Evolutionary conservation across 2,329 filamentous ascomycete genomes (phyloP), one percentile per base, ranked within the genome.

Genomic region (Blumeriella jaapii): DNA sequence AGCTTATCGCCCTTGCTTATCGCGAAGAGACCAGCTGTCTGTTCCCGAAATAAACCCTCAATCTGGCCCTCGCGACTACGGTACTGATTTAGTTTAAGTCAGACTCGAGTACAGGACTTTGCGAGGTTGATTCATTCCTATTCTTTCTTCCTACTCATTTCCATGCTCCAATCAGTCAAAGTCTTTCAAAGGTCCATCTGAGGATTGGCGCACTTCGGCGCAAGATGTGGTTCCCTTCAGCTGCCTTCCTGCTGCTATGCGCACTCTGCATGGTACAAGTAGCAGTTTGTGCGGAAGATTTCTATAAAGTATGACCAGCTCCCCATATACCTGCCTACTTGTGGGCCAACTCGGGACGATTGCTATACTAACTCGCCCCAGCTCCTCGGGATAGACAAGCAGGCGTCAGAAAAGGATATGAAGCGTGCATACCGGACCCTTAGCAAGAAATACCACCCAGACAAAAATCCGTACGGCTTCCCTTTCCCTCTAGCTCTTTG

Each of bases 391-490:
- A 63, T 98, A 45, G 72, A 79, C 53, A 85, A 75, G 53, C 68
- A 78, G 41, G 89, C 89, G 11, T 78, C 74, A 29, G 86, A 94
- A 35, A 78, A 78, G 53, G 81, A 96, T 52, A 80, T 98, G 57
- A 98, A 98, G 61, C 82, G 82, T 29, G 87, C 91, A 14, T 98
- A 98, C 61, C 76, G 87, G 41, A 78, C 76, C 41, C 68, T 98
- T 8, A 93, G 83, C 65, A 96, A 96, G 61, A 93, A 93, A 59
- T 95, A 73, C 59, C 91, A 98, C 56, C 91, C 91, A 3, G 91
- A 98, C 61, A 98, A 98, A 71, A 96, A 96, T 53, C 86, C 89
- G 80, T 91, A 71, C 52, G 81, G 64, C 27, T 24, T 7, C n/a
- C 11, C 11, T 24, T 39, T 8, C 38, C 5, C 12, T 6, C 10